Evolutionary conservation across 306 rosid species (phyloP).

Genomic region (Luffa aegyptiaca): DNA sequence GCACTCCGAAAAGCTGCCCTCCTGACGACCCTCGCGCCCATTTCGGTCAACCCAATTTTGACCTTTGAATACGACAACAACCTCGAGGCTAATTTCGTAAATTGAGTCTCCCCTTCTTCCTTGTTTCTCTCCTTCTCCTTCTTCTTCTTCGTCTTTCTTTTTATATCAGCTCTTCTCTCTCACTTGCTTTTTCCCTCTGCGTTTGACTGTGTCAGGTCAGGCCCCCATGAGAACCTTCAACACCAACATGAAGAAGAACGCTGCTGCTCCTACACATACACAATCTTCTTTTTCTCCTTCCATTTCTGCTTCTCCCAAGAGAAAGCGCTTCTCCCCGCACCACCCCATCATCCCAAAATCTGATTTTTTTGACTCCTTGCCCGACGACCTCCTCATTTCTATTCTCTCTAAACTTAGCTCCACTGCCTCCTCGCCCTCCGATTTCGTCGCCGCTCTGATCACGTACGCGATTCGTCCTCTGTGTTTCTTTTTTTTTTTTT

Average conservation of each 20-base stretch:
- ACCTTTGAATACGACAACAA: slow-evolving; percentile 7
- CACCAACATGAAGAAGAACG: background rate
- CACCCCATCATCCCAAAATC: background rate
- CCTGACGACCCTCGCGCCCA: background rate
- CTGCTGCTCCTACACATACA: slow-evolving; percentile 11
- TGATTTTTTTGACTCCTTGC: slow-evolving; percentile 56
- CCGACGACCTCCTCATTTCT: slow-evolving; percentile 62
- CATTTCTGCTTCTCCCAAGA: slow-evolving; percentile 3
- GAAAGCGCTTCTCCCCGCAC: slow-evolving; percentile 21
- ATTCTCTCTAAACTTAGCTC: slow-evolving; percentile 54
- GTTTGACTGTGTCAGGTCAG: slow-evolving; percentile 10
- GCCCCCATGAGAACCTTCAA: background rate
- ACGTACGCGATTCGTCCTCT: slow-evolving; percentile 36
- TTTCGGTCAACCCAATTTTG: slow-evolving; percentile 8
- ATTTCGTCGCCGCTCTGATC: slow-evolving; percentile 44
- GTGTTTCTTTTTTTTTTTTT: background rate
- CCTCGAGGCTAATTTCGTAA: background rate
- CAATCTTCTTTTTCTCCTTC: slow-evolving; percentile 21
- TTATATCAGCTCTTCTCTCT: background rate
- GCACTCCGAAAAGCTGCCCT: background rate
- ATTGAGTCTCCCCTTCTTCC: background rate
- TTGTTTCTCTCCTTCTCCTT: background rate
- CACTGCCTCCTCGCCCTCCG: slow-evolving; percentile 47
- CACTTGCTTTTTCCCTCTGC: background rate
- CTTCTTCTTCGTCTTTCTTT: background rate